Evolutionary conservation across 1,139 yeast species (phyloP).

Genomic region (Scheffersomyces insectosa): DNA sequence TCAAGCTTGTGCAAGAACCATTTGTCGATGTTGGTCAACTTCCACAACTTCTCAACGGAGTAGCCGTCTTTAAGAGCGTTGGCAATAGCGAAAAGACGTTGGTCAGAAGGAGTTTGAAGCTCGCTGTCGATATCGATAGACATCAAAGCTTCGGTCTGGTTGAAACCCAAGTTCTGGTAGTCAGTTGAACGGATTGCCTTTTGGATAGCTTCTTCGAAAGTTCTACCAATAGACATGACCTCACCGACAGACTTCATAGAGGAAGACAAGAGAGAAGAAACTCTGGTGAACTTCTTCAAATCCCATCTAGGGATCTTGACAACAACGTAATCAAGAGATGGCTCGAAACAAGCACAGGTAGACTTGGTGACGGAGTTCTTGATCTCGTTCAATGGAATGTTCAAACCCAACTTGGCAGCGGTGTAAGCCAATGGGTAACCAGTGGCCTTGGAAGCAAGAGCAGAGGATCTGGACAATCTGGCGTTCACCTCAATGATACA

Average conservation of each 20-base stretch:
- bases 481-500: slow-evolving; percentile 98
- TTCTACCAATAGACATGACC: slow-evolving; percentile 97
- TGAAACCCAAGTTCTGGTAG: slow-evolving; percentile 92
- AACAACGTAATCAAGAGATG: slow-evolving; percentile 95
- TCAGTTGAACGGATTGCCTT: slow-evolving; percentile 97
- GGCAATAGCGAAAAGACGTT: slow-evolving; percentile 94
- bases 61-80: slow-evolving; percentile 86
- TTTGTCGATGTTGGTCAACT: slow-evolving; percentile 89
- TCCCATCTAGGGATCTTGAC: slow-evolving; percentile 99
- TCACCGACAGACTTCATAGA: slow-evolving; percentile 99
- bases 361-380: slow-evolving; percentile 92
- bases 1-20: slow-evolving; percentile 93
- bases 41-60: slow-evolving; percentile 90
- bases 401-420: slow-evolving; percentile 95
- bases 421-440: slow-evolving; percentile 98
- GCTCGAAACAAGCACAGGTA: slow-evolving; percentile 97
- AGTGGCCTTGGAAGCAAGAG: slow-evolving; percentile 97
- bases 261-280: slow-evolving; percentile 82
- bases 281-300: slow-evolving; percentile 92
- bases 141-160: slow-evolving; percentile 81
- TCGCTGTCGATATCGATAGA: slow-evolving; percentile 88
- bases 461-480: slow-evolving; percentile 95
- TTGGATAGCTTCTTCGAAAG: slow-evolving; percentile 97
- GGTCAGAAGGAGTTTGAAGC: slow-evolving; percentile 93
- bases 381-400: slow-evolving; percentile 89